These are phyloP conservation scores for Cyberlindnera mrakii DNA, from an alignment of 805 yeast genomes.

Conservation along the genomic window DNA sequence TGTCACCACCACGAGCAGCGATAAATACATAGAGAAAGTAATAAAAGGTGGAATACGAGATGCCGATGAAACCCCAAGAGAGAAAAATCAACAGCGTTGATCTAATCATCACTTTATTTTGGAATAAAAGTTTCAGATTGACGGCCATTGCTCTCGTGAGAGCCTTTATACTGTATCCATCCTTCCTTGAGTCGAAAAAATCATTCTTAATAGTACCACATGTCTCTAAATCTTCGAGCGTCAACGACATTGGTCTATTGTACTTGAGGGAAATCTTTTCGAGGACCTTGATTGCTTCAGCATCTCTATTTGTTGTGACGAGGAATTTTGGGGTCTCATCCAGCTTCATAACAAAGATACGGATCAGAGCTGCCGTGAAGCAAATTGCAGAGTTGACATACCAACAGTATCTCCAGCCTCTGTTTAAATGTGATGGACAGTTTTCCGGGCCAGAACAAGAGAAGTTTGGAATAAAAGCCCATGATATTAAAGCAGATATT, in stretches of 20 bases:
- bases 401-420: slow-evolving; percentile 57
- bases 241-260: slow-evolving; percentile 32
- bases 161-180: slow-evolving; percentile 13
- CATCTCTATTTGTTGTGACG: slow-evolving; percentile 43
- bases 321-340: slow-evolving; percentile 50
- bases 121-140: slow-evolving; percentile 40
- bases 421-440: slow-evolving; percentile 40
- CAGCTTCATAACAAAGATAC: slow-evolving; percentile 36
- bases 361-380: slow-evolving; percentile 38
- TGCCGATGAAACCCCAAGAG: slow-evolving; percentile 51
- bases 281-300: slow-evolving; percentile 37
- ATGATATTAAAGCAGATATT: slow-evolving; percentile 40
- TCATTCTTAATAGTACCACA: slow-evolving; percentile 36
- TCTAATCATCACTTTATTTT: slow-evolving; percentile 32
- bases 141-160: slow-evolving; percentile 20
- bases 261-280: slow-evolving; percentile 41
- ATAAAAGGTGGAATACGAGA: slow-evolving; percentile 46
- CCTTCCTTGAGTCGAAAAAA: slow-evolving; percentile 18
- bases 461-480: slow-evolving; percentile 46
- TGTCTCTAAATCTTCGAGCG: slow-evolving; percentile 38
- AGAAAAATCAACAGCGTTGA: slow-evolving; percentile 36
- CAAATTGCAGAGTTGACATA: slow-evolving; percentile 47
- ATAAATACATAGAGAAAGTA: slow-evolving; percentile 49
- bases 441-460: slow-evolving; percentile 35
- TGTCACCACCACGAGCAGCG: slow-evolving; percentile 42